Evolutionary conservation across 2,329 filamentous ascomycete species (phyloP), one percentile per base, ranked within the genome.

Genomic region (Microcyclosporella mali): DNA sequence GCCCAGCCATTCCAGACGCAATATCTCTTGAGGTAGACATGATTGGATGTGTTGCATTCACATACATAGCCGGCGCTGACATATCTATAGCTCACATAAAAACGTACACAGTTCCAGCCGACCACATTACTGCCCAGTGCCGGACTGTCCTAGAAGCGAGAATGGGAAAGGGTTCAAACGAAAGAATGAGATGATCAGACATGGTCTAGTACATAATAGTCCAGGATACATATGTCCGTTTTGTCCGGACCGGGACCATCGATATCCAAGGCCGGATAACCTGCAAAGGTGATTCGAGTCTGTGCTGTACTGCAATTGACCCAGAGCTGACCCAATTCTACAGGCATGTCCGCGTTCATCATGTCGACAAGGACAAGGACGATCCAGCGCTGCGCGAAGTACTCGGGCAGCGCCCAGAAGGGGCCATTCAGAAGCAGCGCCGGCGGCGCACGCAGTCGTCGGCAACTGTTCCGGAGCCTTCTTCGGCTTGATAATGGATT

Each of bases 171-270:
- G 79, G 1, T 83, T 83, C 67, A 83, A 83, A 59, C 71, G 79
- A 25, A 82, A 82, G 58, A 83, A 83, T 50, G 79, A 83, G 59
- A 82, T 83, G 79, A 81, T 82, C 48, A 70, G 79, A n/a, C 79
- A 83, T 58, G 89, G 90, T 1, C 75, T 97, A 2, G 92, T 97
- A 3, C 92, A 98, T 60, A 84, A 88, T 52, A 94, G 88, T 6
- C 92, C 92, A 1, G 90, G 90, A 47, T 98, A 97, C 59, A 82
- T 95, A 21, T 98, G 92, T 64, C 92, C 92, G 0, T 97, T 95
- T 61, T 98, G 92, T 64, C 85, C 88, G 1, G 88, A 95, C 58
- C 77, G 88, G 53, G 88, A 95, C 62, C 90, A 95, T 65, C 89
- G 85, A 61, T 97, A 97, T 63, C 92, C 92, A 4, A 76, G 92